These are phyloP conservation scores for Clarireedia homoeocarpa DNA, from an alignment of 2,329 filamentous ascomycete species.

Conservation along the genomic window DNA sequence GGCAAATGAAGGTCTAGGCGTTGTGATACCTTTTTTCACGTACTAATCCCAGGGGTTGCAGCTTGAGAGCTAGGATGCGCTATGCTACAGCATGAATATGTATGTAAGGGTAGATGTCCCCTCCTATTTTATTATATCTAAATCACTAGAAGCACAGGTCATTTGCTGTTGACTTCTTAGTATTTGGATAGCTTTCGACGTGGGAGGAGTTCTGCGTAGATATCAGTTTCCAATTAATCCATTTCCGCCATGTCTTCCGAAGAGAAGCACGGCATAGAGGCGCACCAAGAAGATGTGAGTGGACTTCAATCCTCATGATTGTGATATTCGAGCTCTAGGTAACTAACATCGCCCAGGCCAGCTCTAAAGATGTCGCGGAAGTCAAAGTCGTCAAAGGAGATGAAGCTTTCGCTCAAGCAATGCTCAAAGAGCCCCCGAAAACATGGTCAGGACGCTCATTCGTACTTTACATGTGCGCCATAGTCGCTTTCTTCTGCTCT, in stretches of 20 bases:
- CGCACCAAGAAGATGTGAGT: not conserved
- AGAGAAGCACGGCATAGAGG: not conserved
- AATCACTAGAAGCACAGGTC: no score
- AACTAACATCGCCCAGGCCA: not conserved
- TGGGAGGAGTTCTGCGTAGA: no score
- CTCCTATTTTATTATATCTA: no score
- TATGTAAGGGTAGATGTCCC: no score
- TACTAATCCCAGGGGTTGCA: no score
- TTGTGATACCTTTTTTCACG: no score
- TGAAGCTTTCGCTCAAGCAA: slow-evolving; percentile 44
- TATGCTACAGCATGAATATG: no score
- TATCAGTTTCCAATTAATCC: not conserved
- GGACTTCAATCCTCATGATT: not conserved
- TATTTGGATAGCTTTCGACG: no score
- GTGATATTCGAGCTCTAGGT: not conserved
- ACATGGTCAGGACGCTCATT: slow-evolving; percentile 33
- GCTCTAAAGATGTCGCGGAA: not conserved
- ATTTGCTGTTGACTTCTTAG: no score
- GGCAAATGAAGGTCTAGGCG: no score
- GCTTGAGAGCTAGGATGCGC: no score
- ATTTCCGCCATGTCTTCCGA: not conserved
- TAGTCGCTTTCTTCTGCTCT: slow-evolving; percentile 40
- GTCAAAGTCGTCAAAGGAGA: slow-evolving; percentile 32
- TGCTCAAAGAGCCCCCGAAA: slow-evolving; percentile 41
- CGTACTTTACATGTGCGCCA: slow-evolving; percentile 36